These are phyloP conservation scores for Gyrodon lividus DNA, from an alignment of 768 basidiomycete genomes.

Conservation along the genomic window DNA sequence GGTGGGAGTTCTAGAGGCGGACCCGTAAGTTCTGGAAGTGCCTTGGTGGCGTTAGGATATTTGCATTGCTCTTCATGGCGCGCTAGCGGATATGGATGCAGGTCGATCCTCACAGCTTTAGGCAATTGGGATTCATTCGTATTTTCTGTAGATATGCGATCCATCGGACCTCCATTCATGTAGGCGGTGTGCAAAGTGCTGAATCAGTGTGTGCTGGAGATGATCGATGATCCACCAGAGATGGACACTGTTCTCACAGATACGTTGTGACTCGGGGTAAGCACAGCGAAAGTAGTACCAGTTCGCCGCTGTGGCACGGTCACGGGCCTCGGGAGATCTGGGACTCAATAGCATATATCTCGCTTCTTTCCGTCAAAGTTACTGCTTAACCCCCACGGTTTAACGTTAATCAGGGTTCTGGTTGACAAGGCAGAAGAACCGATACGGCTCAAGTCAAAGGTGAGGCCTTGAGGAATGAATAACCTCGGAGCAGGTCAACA, in stretches of 20 bases:
- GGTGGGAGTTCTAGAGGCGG: background rate
- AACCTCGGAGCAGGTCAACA: too few species aligned
- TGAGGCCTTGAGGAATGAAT: too few species aligned
- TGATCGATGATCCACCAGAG: too few species aligned
- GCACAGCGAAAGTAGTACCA: too few species aligned
- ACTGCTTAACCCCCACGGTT: slow-evolving; percentile 8
- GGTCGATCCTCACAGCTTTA: background rate
- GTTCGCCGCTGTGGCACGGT: background rate
- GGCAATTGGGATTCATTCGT: background rate
- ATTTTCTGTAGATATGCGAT: too few species aligned
- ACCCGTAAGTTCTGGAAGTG: slow-evolving; percentile 7
- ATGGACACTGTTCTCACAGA: background rate
- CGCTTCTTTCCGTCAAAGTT: slow-evolving; percentile 12
- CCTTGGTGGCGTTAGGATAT: slow-evolving; percentile 14
- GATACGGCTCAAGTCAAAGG: background rate
- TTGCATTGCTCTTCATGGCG: too few species aligned
- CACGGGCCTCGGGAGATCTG: slow-evolving; percentile 8
- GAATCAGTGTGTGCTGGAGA: too few species aligned
- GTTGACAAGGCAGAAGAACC: background rate
- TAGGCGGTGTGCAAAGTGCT: too few species aligned
- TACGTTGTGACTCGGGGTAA: too few species aligned
- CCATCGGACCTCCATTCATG: background rate
- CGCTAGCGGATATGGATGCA: too few species aligned
- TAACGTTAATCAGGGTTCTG: slow-evolving; percentile 14
- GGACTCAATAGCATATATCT: background rate